phyloP scores from a whole-genome alignment of 208 protist genomes.

The Acanthamoeba triangularis region DNA sequence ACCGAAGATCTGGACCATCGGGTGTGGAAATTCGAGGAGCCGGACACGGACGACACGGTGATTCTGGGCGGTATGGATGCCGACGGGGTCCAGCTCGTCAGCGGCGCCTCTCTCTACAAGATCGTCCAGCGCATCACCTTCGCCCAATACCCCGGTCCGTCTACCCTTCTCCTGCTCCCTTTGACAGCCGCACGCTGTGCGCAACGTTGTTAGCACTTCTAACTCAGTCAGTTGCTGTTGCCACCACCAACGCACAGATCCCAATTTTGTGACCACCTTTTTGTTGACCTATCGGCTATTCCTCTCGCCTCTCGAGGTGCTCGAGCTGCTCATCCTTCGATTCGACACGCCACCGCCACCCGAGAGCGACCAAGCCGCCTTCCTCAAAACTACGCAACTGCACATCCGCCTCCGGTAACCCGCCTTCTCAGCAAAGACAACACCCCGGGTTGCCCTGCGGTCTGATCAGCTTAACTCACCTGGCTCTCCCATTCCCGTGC shows the following conservation, averaged over 20 bases:
- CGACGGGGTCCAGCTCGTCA: background rate
- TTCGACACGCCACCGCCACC: slow-evolving; percentile 48
- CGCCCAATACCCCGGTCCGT: background rate
- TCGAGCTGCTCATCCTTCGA: slow-evolving; percentile 51
- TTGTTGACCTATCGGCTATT: slow-evolving; percentile 74
- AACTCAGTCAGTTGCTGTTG: too few species aligned
- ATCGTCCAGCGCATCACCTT: slow-evolving; percentile 54
- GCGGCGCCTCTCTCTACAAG: slow-evolving; percentile 45
- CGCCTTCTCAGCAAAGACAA: background rate
- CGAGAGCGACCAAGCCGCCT: background rate
- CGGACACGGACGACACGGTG: slow-evolving; percentile 9
- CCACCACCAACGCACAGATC: background rate
- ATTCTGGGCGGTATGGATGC: background rate
- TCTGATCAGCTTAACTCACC: background rate
- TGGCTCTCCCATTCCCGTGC: background rate
- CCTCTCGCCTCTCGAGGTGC: slow-evolving; percentile 48
- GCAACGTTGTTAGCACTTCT: background rate
- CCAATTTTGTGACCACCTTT: slow-evolving; percentile 11
- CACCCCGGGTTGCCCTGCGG: too few species aligned
- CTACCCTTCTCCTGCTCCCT: background rate
- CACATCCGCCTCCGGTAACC: slow-evolving; percentile 46
- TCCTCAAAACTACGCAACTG: background rate
- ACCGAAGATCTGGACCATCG: slow-evolving; percentile 38
- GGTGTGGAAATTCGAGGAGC: slow-evolving; percentile 45
- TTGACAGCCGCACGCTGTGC: too few species aligned